Evolutionary conservation across 2,329 filamentous ascomycete species (phyloP).

Genomic region (Cryphonectria japonica): DNA sequence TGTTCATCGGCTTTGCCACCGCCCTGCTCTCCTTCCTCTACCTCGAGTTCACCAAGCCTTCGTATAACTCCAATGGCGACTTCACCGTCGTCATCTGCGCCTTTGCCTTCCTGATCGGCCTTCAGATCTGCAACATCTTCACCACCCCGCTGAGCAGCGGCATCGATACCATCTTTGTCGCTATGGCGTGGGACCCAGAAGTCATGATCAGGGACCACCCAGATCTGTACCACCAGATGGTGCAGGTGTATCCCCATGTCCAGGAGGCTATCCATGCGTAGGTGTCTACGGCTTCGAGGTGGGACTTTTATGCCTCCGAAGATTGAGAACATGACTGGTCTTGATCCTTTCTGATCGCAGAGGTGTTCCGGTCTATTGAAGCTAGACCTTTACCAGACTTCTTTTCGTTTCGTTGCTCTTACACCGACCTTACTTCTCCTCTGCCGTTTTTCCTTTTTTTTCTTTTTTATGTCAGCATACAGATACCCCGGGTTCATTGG

Average conservation of each 20-base stretch:
- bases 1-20: slow-evolving; percentile 83
- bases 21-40: slow-evolving; percentile 87
- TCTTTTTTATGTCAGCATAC: neutral
- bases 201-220: slow-evolving; percentile 81
- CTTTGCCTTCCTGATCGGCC: slow-evolving; percentile 84
- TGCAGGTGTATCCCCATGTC: slow-evolving; percentile 81
- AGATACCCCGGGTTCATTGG: neutral
- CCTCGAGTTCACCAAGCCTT: slow-evolving; percentile 77
- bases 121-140: slow-evolving; percentile 89
- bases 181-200: slow-evolving; percentile 69
- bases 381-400: neutral
- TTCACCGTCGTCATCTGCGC: slow-evolving; percentile 81
- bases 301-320: neutral
- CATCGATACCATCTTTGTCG: slow-evolving; percentile 91
- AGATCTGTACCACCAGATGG: slow-evolving; percentile 78
- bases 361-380: neutral
- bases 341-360: neutral
- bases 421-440: neutral
- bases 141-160: slow-evolving; percentile 85
- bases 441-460: neutral
- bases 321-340: neutral
- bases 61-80: slow-evolving; percentile 69
- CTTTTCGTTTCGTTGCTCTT: neutral
- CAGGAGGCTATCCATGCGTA: slow-evolving; percentile 76
- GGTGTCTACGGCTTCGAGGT: neutral